Evolutionary conservation across 2,329 filamentous ascomycete species (phyloP).

Genomic region (Alternaria dauci): DNA sequence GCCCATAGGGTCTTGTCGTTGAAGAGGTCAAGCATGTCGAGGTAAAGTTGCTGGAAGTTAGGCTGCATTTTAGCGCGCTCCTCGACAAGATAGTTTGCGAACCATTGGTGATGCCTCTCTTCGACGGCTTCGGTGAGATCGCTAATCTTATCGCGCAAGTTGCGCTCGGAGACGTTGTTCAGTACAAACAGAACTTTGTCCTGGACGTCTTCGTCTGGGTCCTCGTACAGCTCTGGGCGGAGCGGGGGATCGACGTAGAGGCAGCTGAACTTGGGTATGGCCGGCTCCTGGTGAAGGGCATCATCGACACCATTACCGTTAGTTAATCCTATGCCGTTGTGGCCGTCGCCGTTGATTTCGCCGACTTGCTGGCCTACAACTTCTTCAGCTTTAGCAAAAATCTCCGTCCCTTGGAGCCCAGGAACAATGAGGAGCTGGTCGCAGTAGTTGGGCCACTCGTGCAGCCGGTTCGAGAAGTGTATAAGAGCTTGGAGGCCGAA

Average conservation of each 20-base stretch:
- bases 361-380: constrained; percentile 74
- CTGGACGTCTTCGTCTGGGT: constrained; percentile 83
- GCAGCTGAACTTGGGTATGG: constrained; percentile 76
- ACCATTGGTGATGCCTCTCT: constrained; percentile 91
- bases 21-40: constrained; percentile 86
- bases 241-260: constrained; percentile 77
- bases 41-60: constrained; percentile 93
- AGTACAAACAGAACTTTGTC: constrained; percentile 95
- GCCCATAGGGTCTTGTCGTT: constrained; percentile 80
- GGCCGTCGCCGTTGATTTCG: constrained; percentile 60
- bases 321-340: constrained; percentile 62
- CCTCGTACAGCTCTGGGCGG: constrained; percentile 72
- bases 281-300: constrained; percentile 64
- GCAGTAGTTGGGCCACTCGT: constrained; percentile 96
- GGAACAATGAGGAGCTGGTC: constrained; percentile 83
- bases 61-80: constrained; percentile 97
- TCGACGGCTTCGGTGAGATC: constrained; percentile 83
- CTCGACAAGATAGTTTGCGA: constrained; percentile 92
- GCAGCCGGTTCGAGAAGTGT: constrained; percentile 81
- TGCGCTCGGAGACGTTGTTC: constrained; percentile 94
- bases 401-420: constrained; percentile 82
- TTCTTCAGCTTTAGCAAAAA: constrained; percentile 82
- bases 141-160: constrained; percentile 81
- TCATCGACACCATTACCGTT: constrained; percentile 76
- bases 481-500: constrained; percentile 95